Base-by-base conservation (phyloP, 108 stramenopile species). In the Nannochloropsis gaditana region DNA sequence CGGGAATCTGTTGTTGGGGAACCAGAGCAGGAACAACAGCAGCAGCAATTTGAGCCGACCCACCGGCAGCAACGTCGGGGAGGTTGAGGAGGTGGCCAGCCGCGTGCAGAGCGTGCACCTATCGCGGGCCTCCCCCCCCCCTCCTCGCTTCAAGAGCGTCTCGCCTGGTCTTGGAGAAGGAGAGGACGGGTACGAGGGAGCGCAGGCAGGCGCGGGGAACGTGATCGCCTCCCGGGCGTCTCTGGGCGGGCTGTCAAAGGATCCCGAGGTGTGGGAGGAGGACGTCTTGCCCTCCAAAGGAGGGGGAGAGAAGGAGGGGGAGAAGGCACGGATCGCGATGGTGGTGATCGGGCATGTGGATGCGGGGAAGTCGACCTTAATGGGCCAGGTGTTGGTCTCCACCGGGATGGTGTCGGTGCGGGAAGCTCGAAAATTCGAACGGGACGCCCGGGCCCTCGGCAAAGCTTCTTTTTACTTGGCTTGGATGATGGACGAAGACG, bases 341-440 rank as follows among this genome's bases (percentile, higher is more conserved):
- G 89, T 90, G 41, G 89, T 90, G 43, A 79, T 89, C 41, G 89
- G 89, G 21, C 89, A 90, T 59, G 95, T 96, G 45, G 95, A 97
- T 90, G 95, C 97, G 43, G 97, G 97, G 43, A 98, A 98, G 86
- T 93, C 92, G 44, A 97, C 97, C 0, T 84, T 95, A 44, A 95
- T 95, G 91, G 96, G 96, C 10, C 95, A 94, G 85, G 80, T 94
- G 44, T 84, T 95, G 82, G 86, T 91, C 43, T 86, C 91, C 47
- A 79, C 93, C 47, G 93, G 92, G 17, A 83, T 89, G 42, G 91
- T 94, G 19, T 86, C 85, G 45, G 73, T 84, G 85, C 93, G 93
- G n/a, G 84, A 85, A 17, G 80, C 93, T 17, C 86, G 91, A 83
- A 94, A 94, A 80, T 92, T 92, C 42, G 87, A 92, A 86, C 86